Evolutionary conservation across 2,329 filamentous ascomycete species (phyloP).

Genomic region (Epichloe scottii): DNA sequence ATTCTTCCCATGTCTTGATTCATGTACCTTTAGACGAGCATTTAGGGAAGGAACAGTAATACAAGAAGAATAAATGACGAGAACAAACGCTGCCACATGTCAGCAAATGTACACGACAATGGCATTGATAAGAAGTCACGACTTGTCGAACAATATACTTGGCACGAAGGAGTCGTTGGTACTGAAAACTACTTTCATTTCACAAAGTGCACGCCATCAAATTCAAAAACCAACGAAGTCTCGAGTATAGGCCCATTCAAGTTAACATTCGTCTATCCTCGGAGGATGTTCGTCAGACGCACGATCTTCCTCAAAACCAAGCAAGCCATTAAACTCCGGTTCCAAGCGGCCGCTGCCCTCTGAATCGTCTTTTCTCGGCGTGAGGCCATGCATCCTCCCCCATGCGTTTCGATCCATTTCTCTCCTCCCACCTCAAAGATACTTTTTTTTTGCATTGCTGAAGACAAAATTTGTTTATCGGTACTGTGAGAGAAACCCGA

Average conservation of each 20-base stretch:
- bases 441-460: conserved; percentile 7
- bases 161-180: too few relatives aligned
- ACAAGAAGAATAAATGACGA: conserved; percentile 10
- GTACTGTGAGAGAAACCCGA: not conserved
- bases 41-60: conserved; percentile 18
- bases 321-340: conserved; percentile 33
- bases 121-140: too few relatives aligned
- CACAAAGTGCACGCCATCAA: too few relatives aligned
- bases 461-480: conserved; percentile 17
- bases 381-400: conserved; percentile 14
- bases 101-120: too few relatives aligned
- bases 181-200: too few relatives aligned
- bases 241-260: conserved; percentile 20
- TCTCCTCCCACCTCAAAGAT: not conserved
- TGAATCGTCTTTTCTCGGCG: conserved; percentile 18
- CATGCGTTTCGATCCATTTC: not conserved
- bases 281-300: conserved; percentile 29
- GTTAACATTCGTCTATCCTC: conserved; percentile 31
- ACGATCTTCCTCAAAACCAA: conserved; percentile 31
- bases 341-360: conserved; percentile 31
- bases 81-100: not conserved
- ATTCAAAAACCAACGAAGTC: too few relatives aligned
- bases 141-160: too few relatives aligned
- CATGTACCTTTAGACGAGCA: conserved; percentile 23
- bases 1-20: conserved; percentile 27